Conservation (phyloP, 1,284 basidiomycete species). For the Fomitopsis pinicola region DNA sequence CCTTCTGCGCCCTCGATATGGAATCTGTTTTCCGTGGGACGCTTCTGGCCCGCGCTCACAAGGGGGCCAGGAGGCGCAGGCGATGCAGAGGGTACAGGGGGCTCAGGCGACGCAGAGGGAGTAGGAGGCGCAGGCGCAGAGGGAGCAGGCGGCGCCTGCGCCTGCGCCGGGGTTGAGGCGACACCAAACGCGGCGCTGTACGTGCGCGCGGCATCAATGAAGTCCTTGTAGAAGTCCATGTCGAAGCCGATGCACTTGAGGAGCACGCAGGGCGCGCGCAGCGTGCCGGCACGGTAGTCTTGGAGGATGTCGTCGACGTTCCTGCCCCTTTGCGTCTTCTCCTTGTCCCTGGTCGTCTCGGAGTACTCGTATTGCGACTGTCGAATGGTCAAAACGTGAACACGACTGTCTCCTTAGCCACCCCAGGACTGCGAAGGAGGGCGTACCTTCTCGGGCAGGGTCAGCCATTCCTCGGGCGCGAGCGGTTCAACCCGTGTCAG, state of each 20-base stretch:
- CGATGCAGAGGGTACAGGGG: background rate
- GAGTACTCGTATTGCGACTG: constrained; percentile 18
- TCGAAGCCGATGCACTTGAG: constrained; percentile 32
- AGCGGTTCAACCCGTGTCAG: constrained; percentile 15
- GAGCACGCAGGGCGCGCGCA: constrained; percentile 39
- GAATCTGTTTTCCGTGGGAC: background rate
- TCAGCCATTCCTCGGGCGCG: constrained; percentile 16
- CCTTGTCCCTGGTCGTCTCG: constrained; percentile 26
- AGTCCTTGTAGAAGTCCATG: constrained; percentile 27
- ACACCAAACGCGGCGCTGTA: constrained; percentile 6
- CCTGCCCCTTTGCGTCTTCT: constrained; percentile 30
- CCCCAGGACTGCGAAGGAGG: background rate
- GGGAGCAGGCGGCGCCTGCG: background rate
- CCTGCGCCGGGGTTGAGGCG: background rate
- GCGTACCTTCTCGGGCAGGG: constrained; percentile 16
- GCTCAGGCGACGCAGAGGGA: background rate
- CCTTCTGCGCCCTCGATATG: background rate
- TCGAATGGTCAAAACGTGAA: too few species aligned
- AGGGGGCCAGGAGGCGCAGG: background rate
- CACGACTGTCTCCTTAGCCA: too few species aligned
- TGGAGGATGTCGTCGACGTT: constrained; percentile 25
- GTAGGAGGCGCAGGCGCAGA: background rate
- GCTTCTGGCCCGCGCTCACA: constrained; percentile 1
- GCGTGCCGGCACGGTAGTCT: constrained; percentile 21
- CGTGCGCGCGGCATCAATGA: constrained; percentile 26